phyloP scores from a whole-genome alignment of 192 early-diverging fungal genomes.

The Coemansia aciculifera region DNA sequence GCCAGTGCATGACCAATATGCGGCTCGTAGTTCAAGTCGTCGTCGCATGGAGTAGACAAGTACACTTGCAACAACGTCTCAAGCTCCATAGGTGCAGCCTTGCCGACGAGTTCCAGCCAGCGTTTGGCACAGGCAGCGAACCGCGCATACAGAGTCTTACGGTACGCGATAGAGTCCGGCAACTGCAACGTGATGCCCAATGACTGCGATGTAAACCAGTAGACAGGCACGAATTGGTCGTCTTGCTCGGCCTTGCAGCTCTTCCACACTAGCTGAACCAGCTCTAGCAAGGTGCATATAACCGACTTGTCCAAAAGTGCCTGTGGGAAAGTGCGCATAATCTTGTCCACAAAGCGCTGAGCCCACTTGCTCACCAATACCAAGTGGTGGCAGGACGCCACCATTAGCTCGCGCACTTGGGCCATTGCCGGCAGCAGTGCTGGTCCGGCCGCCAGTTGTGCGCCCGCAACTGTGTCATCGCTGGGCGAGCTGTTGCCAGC shows the following conservation, averaged over 20 bases:
- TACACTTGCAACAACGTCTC: conserved; percentile 70
- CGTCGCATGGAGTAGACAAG: conserved; percentile 62
- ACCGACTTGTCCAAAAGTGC: conserved; percentile 74
- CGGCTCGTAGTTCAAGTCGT: conserved; percentile 56
- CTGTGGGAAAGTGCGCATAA: conserved; percentile 69
- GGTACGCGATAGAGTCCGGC: conserved; percentile 72
- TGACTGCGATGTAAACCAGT: conserved; percentile 64
- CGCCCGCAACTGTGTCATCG: conserved; percentile 11
- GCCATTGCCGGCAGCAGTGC: conserved; percentile 21
- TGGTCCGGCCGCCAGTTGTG: background rate
- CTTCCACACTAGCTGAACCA: conserved; percentile 78
- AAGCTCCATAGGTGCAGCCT: conserved; percentile 69
- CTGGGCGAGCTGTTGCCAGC: conserved; percentile 21
- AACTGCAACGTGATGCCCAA: conserved; percentile 68
- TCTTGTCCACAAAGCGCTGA: conserved; percentile 61
- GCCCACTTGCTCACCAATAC: conserved; percentile 67
- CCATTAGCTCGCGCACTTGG: conserved; percentile 66
- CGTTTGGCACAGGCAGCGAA: conserved; percentile 63
- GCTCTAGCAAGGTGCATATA: conserved; percentile 75
- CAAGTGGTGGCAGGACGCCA: conserved; percentile 68
- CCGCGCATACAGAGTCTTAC: conserved; percentile 62
- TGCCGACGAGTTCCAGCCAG: conserved; percentile 67
- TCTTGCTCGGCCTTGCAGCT: conserved; percentile 75
- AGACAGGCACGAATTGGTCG: conserved; percentile 75
- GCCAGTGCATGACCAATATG: conserved; percentile 77